Evolutionary conservation across 2,329 filamentous ascomycete genomes (phyloP), one percentile per base, ranked within the genome.

Genomic region (Epichloe bromicola): DNA sequence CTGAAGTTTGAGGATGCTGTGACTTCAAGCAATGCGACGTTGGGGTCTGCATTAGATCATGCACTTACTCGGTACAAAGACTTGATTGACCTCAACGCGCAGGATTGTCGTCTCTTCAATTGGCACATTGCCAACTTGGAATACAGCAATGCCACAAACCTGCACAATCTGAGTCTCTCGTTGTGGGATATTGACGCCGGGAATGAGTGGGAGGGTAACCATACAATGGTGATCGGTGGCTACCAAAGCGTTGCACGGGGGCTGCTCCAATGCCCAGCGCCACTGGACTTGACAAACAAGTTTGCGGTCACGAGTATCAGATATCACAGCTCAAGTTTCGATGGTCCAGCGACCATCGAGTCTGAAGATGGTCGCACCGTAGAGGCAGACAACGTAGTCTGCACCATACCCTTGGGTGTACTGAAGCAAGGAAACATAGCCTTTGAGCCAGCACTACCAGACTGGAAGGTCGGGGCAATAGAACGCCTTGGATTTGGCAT

Each of bases 101-200:
- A 88, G 62, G 93, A 98, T 61, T 83, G 95, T 67, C 81, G 93
- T 44, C 74, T 98, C 15, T 77, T 97, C 61, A 98, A 96, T 62
- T 98, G 93, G 93, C 94, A 98, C 67, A 86, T 96, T 65, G 94
- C 94, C 57, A 98, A 98, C 63, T 76, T 98, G 14, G 93, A 98
- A 67, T 98, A 98, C 63, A 94, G 91, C 55, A 98, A 97, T 65
- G 93, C 93, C 2, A 87, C 83, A 2, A 94, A 89, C 57, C 82
- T 95, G 50, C 83, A 86, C 57, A 85, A 86, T 55, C 78, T 98
- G 17, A 97, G 91, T 65, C 78, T 98, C 14, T 82, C 84, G 7
- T 84, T 90, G 0, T 97, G 94, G 88, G 94, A 98, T 66, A 89
- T 98, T 60, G 94, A 98, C 63, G 89, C 90, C 47, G 93, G 93